Conservation (phyloP, 2,329 filamentous ascomycete genomes). For the Teratosphaeria epicoccoides region DNA sequence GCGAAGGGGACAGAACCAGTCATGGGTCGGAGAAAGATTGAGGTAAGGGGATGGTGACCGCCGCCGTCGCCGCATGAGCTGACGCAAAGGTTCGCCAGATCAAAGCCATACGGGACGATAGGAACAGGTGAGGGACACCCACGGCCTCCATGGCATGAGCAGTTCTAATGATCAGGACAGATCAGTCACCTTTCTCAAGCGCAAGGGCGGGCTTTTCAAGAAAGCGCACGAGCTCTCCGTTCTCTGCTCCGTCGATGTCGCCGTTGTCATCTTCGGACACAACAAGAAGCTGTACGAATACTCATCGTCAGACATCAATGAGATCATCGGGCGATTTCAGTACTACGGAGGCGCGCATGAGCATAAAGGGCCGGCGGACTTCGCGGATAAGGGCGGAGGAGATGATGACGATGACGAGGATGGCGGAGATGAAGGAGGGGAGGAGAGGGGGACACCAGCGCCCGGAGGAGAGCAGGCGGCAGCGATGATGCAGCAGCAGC, state of each 20-base stretch:
- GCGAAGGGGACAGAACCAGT: not conserved
- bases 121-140: slow-evolving; percentile 18
- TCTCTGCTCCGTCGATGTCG: slow-evolving; percentile 94
- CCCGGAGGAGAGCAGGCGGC: slow-evolving; percentile 47
- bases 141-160: slow-evolving; percentile 9
- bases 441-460: slow-evolving; percentile 58
- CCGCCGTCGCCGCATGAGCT: not conserved
- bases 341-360: slow-evolving; percentile 90
- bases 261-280: slow-evolving; percentile 95
- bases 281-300: slow-evolving; percentile 99
- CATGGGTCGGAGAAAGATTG: slow-evolving; percentile 98
- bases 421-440: slow-evolving; percentile 44
- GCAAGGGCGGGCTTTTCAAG: slow-evolving; percentile 97
- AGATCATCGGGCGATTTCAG: slow-evolving; percentile 78
- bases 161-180: slow-evolving; percentile 8
- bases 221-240: slow-evolving; percentile 98
- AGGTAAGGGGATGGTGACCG: slow-evolving; percentile 33
- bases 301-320: slow-evolving; percentile 85
- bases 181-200: slow-evolving; percentile 74
- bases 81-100: slow-evolving; percentile 5
- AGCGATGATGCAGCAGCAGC: slow-evolving; percentile 38
- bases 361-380: slow-evolving; percentile 90
- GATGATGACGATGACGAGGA: slow-evolving; percentile 71
- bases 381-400: slow-evolving; percentile 61
- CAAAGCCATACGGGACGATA: slow-evolving; percentile 16